Base-by-base conservation (phyloP, 2,329 filamentous ascomycete species). In the Colletotrichum navitas region DNA sequence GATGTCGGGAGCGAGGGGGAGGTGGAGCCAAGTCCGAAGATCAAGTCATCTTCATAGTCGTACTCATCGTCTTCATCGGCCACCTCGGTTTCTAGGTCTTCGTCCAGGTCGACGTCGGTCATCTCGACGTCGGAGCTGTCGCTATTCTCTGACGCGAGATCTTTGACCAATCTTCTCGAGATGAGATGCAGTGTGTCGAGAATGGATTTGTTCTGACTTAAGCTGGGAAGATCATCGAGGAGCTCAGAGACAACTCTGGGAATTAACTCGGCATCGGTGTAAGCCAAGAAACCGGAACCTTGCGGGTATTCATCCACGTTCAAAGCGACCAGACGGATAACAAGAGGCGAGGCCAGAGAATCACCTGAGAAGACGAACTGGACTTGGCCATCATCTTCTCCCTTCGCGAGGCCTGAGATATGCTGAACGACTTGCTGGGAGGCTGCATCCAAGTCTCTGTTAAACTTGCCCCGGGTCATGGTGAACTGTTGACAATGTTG, bases 311-410 rank as follows among this genome's bases (percentile, higher is more conserved):
- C 78, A 52, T 79, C 76, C 62, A 82, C 61, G 76, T 81, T 74
- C 76, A 73, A 47, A 16, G 65, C 18, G 7, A 45, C 24, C 65
- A 67, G 73, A 45, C 63, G 54, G 12, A 76, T 78, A 29, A 80
- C 75, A 5, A 86, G 68, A 21, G 78, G 73, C 3, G 62, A 26
- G 1, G 71, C 49, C 3, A 82, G 67, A 10, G 61, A 54, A 3
- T 76, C 56, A 64, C 82, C 78, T 12, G 66, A 73, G 72, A 83
- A 93, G 5, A 80, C 84, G 78, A 95, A 92, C 18, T 86, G 86
- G 68, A 97, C 85, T 68, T 93, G 89, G 62, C 92, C 93, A 79
- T 95, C 92, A 41, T 92, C 91, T 6, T 91, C 89, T 21, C 92
- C 92, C 45, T 84, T 82, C 43, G 82, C 81, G 32, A 97, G 81